Evolutionary conservation across 441 rosid species (phyloP), one percentile per base, ranked within the genome.

Genomic region (Omphalea diandra): DNA sequence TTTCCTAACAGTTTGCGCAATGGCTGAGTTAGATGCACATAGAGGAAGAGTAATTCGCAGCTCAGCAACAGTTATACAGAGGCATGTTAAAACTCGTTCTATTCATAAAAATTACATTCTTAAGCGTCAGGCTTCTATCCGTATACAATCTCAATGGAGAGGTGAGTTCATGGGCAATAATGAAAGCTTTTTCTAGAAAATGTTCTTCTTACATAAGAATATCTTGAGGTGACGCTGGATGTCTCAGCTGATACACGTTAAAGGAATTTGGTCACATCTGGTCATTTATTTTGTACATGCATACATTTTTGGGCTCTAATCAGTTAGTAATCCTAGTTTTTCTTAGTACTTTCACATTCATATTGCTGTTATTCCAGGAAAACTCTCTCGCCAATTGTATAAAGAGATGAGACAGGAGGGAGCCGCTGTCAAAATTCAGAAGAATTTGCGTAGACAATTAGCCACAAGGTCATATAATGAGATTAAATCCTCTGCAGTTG

Each of bases 351-450:
- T 44, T 49, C 54, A 50, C 44, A 47, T 70, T 64, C 38, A 24
- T 74, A 73, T 62, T 61, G n/a, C 65, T 66, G 38, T 81, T 65
- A 62, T 78, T 79, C 29, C 74, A 90, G 98, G 90, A 67, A 84
- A 80, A 64, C 69, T 84, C 64, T 89, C 84, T 58, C 73, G 86
- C 69, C 76, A 77, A 44, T 62, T 74, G 73, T 81, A 73, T 53
- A 80, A 50, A 71, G 43, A 72, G 59, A 82, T 76, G 85, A 88
- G 69, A 82, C 86, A 63, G 72, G 85, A 87, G 29, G 81, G 72
- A 68, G 94, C 97, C 69, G 96, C 97, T 49, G 75, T 84, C 55
- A 84, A 86, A 84, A 87, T 96, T 66, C 97, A 93, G 83, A 96
- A 81, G 80, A 77, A 82, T 79, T 82, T 80, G 63, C 96, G 93